phyloP scores from a whole-genome alignment of 2,329 filamentous ascomycete species.

The Niveomyces coronatus region DNA sequence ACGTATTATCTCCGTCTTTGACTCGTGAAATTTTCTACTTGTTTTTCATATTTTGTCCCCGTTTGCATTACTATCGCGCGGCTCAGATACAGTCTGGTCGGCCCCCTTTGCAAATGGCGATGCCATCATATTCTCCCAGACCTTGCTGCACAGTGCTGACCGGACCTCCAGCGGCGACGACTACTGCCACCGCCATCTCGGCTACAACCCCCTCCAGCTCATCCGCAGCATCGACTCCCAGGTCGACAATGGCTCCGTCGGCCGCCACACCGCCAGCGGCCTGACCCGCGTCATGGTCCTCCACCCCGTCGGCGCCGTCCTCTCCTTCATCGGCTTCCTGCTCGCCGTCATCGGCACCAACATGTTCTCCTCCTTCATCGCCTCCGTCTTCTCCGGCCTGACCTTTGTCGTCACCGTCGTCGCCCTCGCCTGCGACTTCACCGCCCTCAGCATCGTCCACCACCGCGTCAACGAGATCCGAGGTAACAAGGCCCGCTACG shows the following conservation, averaged over 20 bases:
- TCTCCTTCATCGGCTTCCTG: slow-evolving; percentile 44
- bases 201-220: slow-evolving; percentile 43
- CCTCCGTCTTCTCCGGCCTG: slow-evolving; percentile 37
- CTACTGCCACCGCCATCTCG: slow-evolving; percentile 39
- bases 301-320: slow-evolving; percentile 47
- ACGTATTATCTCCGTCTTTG: slow-evolving; percentile 12
- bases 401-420: slow-evolving; percentile 39
- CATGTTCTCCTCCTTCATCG: slow-evolving; percentile 38
- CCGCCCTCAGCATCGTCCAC: slow-evolving; percentile 42
- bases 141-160: slow-evolving; percentile 7
- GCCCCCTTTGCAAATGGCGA: not conserved
- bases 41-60: not conserved
- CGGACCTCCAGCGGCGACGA: slow-evolving; percentile 25
- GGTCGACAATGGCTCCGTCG: slow-evolving; percentile 30
- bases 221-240: slow-evolving; percentile 26
- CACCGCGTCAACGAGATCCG: slow-evolving; percentile 38
- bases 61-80: not conserved
- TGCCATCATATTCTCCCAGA: not conserved
- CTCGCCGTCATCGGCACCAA: slow-evolving; percentile 36
- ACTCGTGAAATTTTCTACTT: not conserved
- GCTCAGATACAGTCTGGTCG: not conserved
- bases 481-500: slow-evolving; percentile 37
- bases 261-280: slow-evolving; percentile 33
- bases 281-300: slow-evolving; percentile 52
- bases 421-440: slow-evolving; percentile 46